Evolutionary conservation across 1,139 yeast species (phyloP).

Genomic region (Scheffersomyces parashehatae): DNA sequence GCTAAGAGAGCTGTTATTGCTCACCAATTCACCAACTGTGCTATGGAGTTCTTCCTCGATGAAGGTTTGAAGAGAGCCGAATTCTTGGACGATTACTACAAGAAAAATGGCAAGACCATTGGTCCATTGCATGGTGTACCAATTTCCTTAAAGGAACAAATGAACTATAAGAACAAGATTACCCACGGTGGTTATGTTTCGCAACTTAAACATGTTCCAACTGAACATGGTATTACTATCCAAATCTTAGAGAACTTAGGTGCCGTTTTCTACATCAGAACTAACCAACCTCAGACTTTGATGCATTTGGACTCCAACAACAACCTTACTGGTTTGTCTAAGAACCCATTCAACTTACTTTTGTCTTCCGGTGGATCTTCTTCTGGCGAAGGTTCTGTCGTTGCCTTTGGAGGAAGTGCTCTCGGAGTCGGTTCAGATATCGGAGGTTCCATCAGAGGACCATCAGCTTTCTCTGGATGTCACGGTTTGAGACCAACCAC

Average conservation of each 20-base stretch:
- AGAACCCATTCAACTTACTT: constrained; percentile 41
- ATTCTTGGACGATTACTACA: constrained; percentile 52
- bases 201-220: constrained; percentile 48
- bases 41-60: constrained; percentile 57
- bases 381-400: constrained; percentile 75
- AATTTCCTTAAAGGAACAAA: constrained; percentile 74
- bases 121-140: constrained; percentile 84
- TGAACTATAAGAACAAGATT: constrained; percentile 54
- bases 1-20: constrained; percentile 59
- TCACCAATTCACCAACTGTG: constrained; percentile 61
- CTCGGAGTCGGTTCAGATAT: constrained; percentile 77
- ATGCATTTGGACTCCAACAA: constrained; percentile 50
- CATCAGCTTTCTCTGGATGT: constrained; percentile 70
- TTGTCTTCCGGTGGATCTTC: constrained; percentile 64
- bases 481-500: constrained; percentile 71
- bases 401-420: constrained; percentile 63
- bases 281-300: constrained; percentile 48
- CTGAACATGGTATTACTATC: constrained; percentile 51
- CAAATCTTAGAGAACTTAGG: constrained; percentile 61
- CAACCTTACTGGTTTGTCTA: constrained; percentile 39
- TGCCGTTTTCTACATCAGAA: constrained; percentile 58
- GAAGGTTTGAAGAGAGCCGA: constrained; percentile 58
- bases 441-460: constrained; percentile 77
- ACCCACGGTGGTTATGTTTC: constrained; percentile 68
- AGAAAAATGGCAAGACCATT: constrained; percentile 54